A percentile compares a stretch with the other conserved stretches of the same genome.
Evolutionary conservation across 2,329 filamentous ascomycete genomes (phyloP).

Genomic region (Hypoxylon sp.): DNA sequence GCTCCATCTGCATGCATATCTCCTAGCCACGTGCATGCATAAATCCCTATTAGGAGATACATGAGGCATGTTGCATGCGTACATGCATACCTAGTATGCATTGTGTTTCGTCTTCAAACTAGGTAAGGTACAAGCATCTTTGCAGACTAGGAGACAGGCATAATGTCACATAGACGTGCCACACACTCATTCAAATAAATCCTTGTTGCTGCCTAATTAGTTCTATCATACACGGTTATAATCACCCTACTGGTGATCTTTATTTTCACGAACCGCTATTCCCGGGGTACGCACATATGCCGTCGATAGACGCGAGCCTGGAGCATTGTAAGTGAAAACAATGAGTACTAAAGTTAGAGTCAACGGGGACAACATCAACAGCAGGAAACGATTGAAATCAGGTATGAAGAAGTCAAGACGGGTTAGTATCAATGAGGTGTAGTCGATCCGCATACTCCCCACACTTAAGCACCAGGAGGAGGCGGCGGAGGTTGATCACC

Average conservation of each 20-base stretch:
- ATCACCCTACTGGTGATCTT: slow-evolving; percentile 12
- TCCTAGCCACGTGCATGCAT: neutral
- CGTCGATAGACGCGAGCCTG: neutral
- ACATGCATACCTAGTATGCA: neutral
- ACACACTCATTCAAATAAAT: neutral
- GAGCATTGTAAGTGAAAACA: slow-evolving; percentile 21
- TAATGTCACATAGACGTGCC: neutral
- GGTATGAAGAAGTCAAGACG: slow-evolving; percentile 12
- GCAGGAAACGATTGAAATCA: slow-evolving; percentile 14
- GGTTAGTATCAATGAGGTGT: slow-evolving; percentile 44
- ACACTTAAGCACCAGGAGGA: slow-evolving; percentile 62
- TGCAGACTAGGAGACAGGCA: neutral
- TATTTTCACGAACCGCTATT: slow-evolving; percentile 2
- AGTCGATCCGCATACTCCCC: slow-evolving; percentile 28
- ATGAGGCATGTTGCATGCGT: neutral
- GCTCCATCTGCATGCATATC: slow-evolving; percentile 49
- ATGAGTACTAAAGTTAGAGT: slow-evolving; percentile 38
- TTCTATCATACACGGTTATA: slow-evolving; percentile 38
- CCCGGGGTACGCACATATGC: slow-evolving; percentile 1
- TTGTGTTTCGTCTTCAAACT: neutral
- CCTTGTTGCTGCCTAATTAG: slow-evolving; percentile 40
- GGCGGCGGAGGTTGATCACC: slow-evolving; percentile 72
- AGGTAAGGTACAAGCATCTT: neutral
- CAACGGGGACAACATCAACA: slow-evolving; percentile 23
- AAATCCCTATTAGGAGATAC: neutral